Base-by-base conservation (phyloP, 495 filamentous ascomycete species). In the Neurospora sp. region DNA sequence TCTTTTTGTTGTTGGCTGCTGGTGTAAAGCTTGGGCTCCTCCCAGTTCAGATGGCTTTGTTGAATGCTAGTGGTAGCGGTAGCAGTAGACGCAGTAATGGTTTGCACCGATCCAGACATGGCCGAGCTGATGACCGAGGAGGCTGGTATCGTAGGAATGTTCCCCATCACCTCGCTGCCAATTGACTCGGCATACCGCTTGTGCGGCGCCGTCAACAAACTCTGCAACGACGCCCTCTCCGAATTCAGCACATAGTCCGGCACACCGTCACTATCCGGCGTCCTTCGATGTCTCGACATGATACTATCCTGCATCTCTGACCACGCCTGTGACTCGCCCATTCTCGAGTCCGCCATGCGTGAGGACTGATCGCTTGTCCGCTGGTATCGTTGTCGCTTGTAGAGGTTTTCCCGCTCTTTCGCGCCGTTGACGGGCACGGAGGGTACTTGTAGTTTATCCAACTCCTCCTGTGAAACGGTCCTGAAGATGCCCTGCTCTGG, bases 401-500 rank as follows among this genome's bases (percentile, higher is more conserved):
- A 59, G 11, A 59, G 48, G 5, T 22, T 27, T 59, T 59, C 48
- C 2, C 48, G 48, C 20, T 27, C 48, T 59, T 22, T 59, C 20
- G 5, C 48, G 48, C 48, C 20, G 48, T 69, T 78, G 48, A 65
- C 44, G 7, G 69, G 53, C 6, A 70, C 70, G 16, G 72, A 71
- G 14, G 76, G 37, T 35, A 74, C 72, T 59, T 79, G 76, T 72
- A 80, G 74, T 5, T 77, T 76, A 8, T 79, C 76, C 48, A 82
- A 78, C 27, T 85, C 83, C 65, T 79, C 74, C 69, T 85, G 83
- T n/a, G 85, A 83, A 39, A 86, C 71, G 2, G 85, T 86, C 48
- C 86, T 80, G 78, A 88, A 87, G 71, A 86, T 82, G 31, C 84
- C 85, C 77, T 88, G 85, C 37, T 80, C 74, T 7, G 86, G 85